Evolutionary conservation across 768 basidiomycete genomes (phyloP).

Genomic region (Serendipita sp.): DNA sequence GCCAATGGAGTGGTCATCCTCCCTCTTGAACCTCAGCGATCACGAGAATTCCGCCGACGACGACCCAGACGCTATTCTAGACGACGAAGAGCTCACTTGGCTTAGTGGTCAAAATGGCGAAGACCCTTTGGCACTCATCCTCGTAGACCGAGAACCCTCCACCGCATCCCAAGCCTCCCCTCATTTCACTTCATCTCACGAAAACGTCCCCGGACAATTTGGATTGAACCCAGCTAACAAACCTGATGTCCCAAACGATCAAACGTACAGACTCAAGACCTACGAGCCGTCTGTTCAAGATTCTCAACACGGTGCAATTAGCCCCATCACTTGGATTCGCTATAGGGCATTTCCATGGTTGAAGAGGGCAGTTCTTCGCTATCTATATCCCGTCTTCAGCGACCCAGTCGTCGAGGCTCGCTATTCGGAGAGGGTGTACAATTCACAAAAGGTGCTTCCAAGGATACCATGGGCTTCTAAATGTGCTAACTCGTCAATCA

Average conservation of each 20-base stretch:
- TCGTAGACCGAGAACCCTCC: neutral
- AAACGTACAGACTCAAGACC: neutral
- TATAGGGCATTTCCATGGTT: neutral
- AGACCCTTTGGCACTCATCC: neutral
- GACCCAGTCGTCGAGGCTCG: neutral
- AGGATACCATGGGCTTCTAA: too few species aligned
- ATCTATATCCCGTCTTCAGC: neutral
- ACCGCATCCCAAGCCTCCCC: neutral
- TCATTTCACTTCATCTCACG: neutral
- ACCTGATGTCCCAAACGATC: neutral
- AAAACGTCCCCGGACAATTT: neutral
- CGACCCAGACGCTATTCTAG: neutral
- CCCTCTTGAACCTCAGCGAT: neutral
- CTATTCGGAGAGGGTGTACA: neutral
- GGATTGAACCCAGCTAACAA: neutral
- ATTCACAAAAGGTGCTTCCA: conserved; percentile 2
- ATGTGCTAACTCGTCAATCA: neutral
- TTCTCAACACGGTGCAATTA: neutral
- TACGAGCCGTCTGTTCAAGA: neutral
- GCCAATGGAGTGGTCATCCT: neutral
- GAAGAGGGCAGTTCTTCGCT: neutral
- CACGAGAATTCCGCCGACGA: neutral
- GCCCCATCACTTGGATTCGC: neutral
- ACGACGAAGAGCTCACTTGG: neutral
- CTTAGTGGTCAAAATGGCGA: neutral